Base-by-base conservation (phyloP, 192 early-diverging fungal species). In the Haplosporangium gracile region DNA sequence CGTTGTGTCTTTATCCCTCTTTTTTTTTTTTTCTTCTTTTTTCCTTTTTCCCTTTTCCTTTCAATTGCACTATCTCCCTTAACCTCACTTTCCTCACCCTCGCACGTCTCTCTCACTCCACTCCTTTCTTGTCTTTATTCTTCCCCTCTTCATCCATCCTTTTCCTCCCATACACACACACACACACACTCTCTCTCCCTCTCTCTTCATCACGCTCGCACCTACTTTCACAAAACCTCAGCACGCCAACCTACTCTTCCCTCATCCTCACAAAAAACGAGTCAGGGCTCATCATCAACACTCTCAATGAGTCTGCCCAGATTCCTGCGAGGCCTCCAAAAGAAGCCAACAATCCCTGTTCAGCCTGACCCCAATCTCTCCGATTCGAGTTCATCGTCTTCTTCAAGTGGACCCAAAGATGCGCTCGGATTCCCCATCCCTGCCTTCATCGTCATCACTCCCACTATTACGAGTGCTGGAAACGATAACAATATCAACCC, bases 381-480 rank as follows among this genome's bases (percentile, higher is more conserved):
- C 34, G 73, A 79, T 70, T n/a, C 43, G 32, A 68, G 53, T 43
- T 47, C 74, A 22, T 74, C 76, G 5, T 79, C 82, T 10, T 71
- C 53, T 2, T 79, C 82, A 4, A 70, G 51, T 57, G 78, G 70
- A 20, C 78, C 71, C 11, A 76, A 70, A n/a, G 83, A 85, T 80
- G 83, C 78, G 4, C 43, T 85, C 24, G 83, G 83, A 5, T 79
- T 76, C 36, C 83, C 83, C 36, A 22, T 85, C 15, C 83, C 83
- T 18, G 77, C 79, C 72, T 79, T 74, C 20, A 76, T 53, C 5
- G 39, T 40, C 55, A 74, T 55, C 57, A 69, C 40, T 45, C 9
- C 29, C 10, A 63, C 80, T 29, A 20, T 34, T 55, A 29, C 49
- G 38, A n/a, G 63, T 43, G 26, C 49, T 51, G 49, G 18, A 22